phyloP scores from a whole-genome alignment of 2,329 filamentous ascomycete genomes.

The Diplodia intermedia region DNA sequence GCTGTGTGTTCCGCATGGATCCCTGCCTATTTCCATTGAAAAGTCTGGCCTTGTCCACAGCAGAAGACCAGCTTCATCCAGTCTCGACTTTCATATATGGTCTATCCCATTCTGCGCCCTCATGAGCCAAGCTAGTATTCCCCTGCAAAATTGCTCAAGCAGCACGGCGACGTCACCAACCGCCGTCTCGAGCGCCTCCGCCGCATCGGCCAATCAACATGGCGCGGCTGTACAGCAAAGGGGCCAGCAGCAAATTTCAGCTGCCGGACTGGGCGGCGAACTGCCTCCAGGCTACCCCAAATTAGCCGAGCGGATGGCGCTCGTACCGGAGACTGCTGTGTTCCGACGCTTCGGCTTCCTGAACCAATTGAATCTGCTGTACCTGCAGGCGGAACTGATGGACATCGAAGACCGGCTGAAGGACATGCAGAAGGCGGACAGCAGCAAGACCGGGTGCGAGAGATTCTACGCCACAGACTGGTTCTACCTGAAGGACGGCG shows the following conservation, averaged over 20 bases:
- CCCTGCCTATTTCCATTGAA: no score
- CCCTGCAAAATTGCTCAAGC: background rate
- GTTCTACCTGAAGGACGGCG: background rate
- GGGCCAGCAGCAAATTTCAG: background rate
- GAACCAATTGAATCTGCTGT: constrained; percentile 12
- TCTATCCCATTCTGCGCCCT: no score
- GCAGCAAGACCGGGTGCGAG: background rate
- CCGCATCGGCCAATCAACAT: background rate
- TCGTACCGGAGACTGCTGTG: background rate
- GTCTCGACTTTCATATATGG: no score
- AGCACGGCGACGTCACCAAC: background rate
- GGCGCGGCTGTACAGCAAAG: no score
- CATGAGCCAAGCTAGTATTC: no score
- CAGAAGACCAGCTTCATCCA: no score
- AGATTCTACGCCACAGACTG: constrained; percentile 3
- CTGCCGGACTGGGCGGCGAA: no score
- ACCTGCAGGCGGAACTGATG: constrained; percentile 11
- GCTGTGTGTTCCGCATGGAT: no score
- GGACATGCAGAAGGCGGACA: background rate
- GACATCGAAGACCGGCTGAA: background rate
- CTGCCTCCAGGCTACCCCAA: background rate
- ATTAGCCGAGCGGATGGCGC: background rate
- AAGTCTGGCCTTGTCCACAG: no score
- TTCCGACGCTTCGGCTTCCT: constrained; percentile 9
- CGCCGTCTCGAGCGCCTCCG: no score